phyloP scores from a whole-genome alignment of 169 alveolate species.

The Theileria luwenshuni region DNA sequence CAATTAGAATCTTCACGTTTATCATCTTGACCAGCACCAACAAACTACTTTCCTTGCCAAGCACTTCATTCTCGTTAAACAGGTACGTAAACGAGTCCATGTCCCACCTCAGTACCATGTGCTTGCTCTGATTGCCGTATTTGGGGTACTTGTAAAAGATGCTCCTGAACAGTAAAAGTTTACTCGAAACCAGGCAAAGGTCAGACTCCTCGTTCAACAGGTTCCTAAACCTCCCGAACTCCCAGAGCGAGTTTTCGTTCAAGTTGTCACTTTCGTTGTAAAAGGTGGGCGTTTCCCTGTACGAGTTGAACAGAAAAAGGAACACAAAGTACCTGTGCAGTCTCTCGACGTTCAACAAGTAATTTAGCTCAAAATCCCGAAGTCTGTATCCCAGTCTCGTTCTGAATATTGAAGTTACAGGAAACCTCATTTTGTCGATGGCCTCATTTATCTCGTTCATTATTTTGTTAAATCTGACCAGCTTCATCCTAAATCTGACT shows the following conservation, averaged over 20 bases:
- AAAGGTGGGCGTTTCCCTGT: conserved; percentile 24
- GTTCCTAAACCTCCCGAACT: conserved; percentile 4
- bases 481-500: background rate
- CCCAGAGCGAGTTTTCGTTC: conserved; percentile 5
- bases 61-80: background rate
- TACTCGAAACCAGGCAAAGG: background rate
- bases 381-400: conserved; percentile 44
- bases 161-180: background rate
- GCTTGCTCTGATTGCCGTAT: background rate
- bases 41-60: too few relatives aligned
- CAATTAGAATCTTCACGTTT: conserved; percentile 25
- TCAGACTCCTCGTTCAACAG: conserved; percentile 2
- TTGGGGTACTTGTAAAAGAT: background rate
- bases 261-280: background rate
- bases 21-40: conserved; percentile 37
- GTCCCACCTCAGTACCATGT: conserved; percentile 13
- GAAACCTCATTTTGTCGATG: conserved; percentile 20
- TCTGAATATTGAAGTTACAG: conserved; percentile 53
- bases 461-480: conserved; percentile 9
- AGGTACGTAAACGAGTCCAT: background rate
- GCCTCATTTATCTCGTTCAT: conserved; percentile 18
- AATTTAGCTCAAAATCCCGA: conserved; percentile 19
- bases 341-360: conserved; percentile 41
- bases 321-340: conserved; percentile 45
- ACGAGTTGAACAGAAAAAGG: conserved; percentile 31